A percentile compares a stretch with the other conserved stretches of the same genome.
phyloP scores from a whole-genome alignment of 2,329 filamentous ascomycete genomes.

The Colletotrichum lindemuthianum region DNA sequence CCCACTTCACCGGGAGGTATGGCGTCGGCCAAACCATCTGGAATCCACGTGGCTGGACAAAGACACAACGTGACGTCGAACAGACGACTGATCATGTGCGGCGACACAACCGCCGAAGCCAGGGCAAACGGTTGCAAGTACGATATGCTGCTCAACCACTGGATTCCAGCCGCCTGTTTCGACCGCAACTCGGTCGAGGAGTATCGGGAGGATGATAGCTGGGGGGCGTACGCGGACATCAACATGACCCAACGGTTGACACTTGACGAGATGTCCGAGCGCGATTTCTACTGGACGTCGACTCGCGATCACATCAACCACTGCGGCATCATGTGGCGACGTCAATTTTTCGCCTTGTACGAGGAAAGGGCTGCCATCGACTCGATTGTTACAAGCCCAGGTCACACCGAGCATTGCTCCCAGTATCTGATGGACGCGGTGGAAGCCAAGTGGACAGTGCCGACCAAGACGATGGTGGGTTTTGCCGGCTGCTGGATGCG shows the following conservation, averaged over 20 bases:
- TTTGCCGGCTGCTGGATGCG: conserved; percentile 34
- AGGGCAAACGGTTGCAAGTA: conserved; percentile 38
- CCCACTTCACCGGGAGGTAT: neutral
- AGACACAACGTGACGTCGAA: conserved; percentile 38
- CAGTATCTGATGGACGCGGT: conserved; percentile 41
- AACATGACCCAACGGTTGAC: conserved; percentile 37
- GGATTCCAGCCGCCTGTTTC: conserved; percentile 39
- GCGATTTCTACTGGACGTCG: conserved; percentile 39
- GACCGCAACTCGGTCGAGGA: conserved; percentile 40
- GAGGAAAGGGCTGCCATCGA: conserved; percentile 39
- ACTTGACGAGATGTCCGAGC: conserved; percentile 38
- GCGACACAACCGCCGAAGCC: conserved; percentile 37
- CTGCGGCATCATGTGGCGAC: conserved; percentile 42
- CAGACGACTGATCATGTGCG: conserved; percentile 36
- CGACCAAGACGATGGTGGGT: conserved; percentile 35
- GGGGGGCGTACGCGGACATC: conserved; percentile 40
- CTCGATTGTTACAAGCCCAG: conserved; percentile 38
- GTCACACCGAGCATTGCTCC: conserved; percentile 43
- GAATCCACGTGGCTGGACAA: neutral
- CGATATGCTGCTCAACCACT: conserved; percentile 41
- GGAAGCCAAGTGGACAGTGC: conserved; percentile 36
- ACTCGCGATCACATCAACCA: conserved; percentile 42
- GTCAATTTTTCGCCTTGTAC: conserved; percentile 40
- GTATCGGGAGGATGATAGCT: conserved; percentile 41
- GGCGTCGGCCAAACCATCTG: neutral